Conservation (phyloP, 139 green algal species). For the Zygnema cylindricum region DNA sequence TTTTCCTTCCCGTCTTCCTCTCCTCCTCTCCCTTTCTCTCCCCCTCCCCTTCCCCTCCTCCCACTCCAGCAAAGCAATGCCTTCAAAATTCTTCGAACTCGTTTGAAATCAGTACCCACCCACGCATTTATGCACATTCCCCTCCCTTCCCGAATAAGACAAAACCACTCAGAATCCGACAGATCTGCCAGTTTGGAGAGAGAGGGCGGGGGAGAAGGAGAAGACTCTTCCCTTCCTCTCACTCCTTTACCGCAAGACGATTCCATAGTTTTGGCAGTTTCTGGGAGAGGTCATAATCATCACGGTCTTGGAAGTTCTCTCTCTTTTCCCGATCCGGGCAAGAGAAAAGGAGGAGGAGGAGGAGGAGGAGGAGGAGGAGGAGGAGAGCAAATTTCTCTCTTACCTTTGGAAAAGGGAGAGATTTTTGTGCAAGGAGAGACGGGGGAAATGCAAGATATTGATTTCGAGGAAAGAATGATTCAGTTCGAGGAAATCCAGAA, state of each 20-base stretch:
- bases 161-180: not conserved
- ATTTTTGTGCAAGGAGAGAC: not conserved
- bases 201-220: not conserved
- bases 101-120: conserved; percentile 58
- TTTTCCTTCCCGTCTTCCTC: not conserved
- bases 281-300: too few relatives aligned
- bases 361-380: conserved; percentile 5
- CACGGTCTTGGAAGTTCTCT: not conserved
- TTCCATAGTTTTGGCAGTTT: too few relatives aligned
- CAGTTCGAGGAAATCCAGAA: conserved; percentile 39
- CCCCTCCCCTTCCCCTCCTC: not conserved
- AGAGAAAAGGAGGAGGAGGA: conserved; percentile 1
- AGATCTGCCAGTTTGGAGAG: not conserved
- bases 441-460: not conserved
- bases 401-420: not conserved
- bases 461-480: conserved; percentile 32
- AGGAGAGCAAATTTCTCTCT: too few relatives aligned
- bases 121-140: conserved; percentile 28
- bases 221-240: not conserved
- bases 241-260: not conserved
- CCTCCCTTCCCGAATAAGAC: not conserved
- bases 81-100: conserved; percentile 69
- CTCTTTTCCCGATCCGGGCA: not conserved
- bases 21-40: not conserved
- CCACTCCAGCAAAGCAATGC: conserved; percentile 64